phyloP scores from a whole-genome alignment of 257 asterid genomes.

The Rehmannia glutinosa region DNA sequence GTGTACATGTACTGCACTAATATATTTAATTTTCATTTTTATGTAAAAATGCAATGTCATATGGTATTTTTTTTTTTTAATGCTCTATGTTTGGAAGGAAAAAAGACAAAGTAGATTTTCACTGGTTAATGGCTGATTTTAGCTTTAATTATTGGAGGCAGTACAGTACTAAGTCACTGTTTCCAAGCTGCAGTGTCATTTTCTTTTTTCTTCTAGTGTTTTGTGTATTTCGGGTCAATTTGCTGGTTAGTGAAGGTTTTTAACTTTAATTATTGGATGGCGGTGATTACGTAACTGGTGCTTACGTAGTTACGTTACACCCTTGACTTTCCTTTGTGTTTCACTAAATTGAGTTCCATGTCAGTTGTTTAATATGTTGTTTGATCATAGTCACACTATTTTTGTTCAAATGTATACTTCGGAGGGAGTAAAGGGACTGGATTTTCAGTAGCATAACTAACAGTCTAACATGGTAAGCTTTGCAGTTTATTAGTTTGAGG shows the following conservation, averaged over 20 bases:
- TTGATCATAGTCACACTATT: neutral
- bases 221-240: too few relatives aligned
- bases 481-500: neutral
- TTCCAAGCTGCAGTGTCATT: too few relatives aligned
- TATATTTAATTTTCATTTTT: neutral
- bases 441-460: neutral
- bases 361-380: neutral
- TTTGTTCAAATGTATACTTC: neutral
- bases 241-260: too few relatives aligned
- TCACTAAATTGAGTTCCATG: neutral
- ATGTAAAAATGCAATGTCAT: too few relatives aligned
- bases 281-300: neutral
- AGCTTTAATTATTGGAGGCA: neutral
- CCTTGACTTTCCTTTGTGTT: neutral
- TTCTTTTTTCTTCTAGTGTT: too few relatives aligned
- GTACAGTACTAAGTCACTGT: too few relatives aligned
- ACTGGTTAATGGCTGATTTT: neutral
- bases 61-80: neutral
- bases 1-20: neutral
- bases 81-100: neutral
- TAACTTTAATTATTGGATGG: neutral
- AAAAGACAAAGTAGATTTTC: neutral
- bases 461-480: neutral
- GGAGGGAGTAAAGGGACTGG: neutral
- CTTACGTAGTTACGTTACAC: too few relatives aligned